Conservation (phyloP, 768 basidiomycete genomes). For the Agaricus bisporus region DNA sequence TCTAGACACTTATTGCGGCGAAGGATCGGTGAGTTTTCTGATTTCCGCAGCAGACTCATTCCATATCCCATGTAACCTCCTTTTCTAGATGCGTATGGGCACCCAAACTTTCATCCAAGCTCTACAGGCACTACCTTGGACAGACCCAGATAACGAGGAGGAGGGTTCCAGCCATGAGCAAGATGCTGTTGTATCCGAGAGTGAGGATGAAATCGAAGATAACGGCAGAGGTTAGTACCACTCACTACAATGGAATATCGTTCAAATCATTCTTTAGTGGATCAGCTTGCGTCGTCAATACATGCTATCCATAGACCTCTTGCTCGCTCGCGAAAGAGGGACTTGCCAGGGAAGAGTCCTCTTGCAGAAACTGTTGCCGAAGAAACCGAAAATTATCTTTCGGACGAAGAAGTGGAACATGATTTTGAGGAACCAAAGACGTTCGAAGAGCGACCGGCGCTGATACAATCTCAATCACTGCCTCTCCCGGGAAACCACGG, state of each 20-base stretch:
- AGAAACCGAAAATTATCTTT: conserved; percentile 28
- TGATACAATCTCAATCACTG: conserved; percentile 12
- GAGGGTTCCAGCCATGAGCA: conserved; percentile 40
- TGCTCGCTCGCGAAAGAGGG: conserved; percentile 53
- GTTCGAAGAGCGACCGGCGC: conserved; percentile 28
- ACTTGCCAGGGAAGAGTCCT: conserved; percentile 20
- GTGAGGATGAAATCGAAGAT: conserved; percentile 57
- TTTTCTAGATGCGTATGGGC: conserved; percentile 71
- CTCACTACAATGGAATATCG: neutral
- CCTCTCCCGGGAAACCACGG: conserved; percentile 2
- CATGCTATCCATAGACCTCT: conserved; percentile 83
- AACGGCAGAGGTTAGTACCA: conserved; percentile 28
- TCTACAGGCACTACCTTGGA: conserved; percentile 79
- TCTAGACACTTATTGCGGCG: conserved; percentile 52
- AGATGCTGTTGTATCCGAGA: conserved; percentile 46
- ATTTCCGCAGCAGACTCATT: conserved; percentile 9
- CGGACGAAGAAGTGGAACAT: conserved; percentile 46
- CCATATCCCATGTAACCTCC: conserved; percentile 1
- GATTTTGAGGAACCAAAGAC: conserved; percentile 49
- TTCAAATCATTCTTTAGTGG: conserved; percentile 22
- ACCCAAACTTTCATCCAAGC: conserved; percentile 89
- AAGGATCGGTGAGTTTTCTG: conserved; percentile 65
- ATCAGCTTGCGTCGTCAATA: conserved; percentile 72
- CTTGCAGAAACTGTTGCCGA: conserved; percentile 22
- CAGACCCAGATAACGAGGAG: conserved; percentile 65